These are phyloP conservation scores for Rutstroemia sp. DNA, from an alignment of 2,329 filamentous ascomycete species.

Conservation along the genomic window DNA sequence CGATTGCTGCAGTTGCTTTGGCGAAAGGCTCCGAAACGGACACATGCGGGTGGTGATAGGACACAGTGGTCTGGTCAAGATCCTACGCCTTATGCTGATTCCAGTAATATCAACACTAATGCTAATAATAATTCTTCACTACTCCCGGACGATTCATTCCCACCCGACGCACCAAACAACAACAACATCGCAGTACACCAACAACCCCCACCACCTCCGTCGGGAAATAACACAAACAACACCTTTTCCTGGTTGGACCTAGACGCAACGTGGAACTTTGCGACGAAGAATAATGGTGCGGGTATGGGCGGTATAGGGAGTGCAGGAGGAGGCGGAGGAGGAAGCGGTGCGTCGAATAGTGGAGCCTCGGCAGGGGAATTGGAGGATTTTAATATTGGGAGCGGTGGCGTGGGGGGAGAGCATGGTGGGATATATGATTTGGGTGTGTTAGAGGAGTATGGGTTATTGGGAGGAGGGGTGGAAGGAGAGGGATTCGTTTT, in stretches of 20 bases:
- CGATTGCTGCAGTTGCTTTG: slow-evolving; percentile 53
- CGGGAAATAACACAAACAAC: neutral
- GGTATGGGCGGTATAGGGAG: neutral
- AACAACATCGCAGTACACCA: neutral
- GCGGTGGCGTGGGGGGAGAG: slow-evolving; percentile 4
- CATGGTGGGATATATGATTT: slow-evolving; percentile 10
- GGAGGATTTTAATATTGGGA: slow-evolving; percentile 10
- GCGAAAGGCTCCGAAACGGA: slow-evolving; percentile 33
- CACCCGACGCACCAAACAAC: neutral
- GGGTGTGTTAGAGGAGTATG: slow-evolving; percentile 15
- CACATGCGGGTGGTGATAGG: neutral
- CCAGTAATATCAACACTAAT: neutral
- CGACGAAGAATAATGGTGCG: slow-evolving; percentile 23
- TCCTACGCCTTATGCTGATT: neutral
- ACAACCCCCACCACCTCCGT: neutral
- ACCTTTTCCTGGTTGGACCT: slow-evolving; percentile 28
- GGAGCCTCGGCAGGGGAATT: slow-evolving; percentile 16
- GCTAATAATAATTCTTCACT: neutral
- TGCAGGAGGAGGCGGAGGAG: neutral
- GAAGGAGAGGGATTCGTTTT: slow-evolving; percentile 19
- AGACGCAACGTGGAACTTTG: slow-evolving; percentile 26
- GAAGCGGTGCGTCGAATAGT: slow-evolving; percentile 2
- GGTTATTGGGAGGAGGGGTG: slow-evolving; percentile 19
- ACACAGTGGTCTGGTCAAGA: neutral
- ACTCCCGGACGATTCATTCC: neutral